These are phyloP conservation scores for Candida yuanshanica DNA, from an alignment of 805 yeast species.

Conservation along the genomic window DNA sequence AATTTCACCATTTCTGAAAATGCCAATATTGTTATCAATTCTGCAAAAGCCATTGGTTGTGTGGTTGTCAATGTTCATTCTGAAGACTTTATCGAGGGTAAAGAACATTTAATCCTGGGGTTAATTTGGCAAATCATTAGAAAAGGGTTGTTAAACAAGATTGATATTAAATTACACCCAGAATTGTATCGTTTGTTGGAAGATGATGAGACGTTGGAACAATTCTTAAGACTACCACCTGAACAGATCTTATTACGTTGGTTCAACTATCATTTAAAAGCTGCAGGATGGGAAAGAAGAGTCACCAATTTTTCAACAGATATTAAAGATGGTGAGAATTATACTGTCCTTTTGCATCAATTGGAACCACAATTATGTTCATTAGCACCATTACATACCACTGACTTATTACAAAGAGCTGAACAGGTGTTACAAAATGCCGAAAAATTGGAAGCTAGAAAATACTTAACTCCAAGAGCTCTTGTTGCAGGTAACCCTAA, in stretches of 20 bases:
- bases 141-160: constrained; percentile 89
- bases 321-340: constrained; percentile 92
- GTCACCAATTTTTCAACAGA: constrained; percentile 84
- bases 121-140: constrained; percentile 96
- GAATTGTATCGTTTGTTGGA: constrained; percentile 91
- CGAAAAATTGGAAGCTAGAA: constrained; percentile 86
- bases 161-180: constrained; percentile 94
- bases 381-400: constrained; percentile 71
- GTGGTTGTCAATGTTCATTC: constrained; percentile 96
- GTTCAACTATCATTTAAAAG: constrained; percentile 94
- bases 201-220: constrained; percentile 96
- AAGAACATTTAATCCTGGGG: constrained; percentile 86
- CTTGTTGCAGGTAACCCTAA: constrained; percentile 95
- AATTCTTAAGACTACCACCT: constrained; percentile 93
- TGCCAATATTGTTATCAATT: constrained; percentile 95
- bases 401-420: constrained; percentile 74
- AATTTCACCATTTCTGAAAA: constrained; percentile 95
- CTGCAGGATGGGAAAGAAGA: constrained; percentile 83
- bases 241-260: constrained; percentile 95
- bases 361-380: constrained; percentile 82
- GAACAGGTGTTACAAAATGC: constrained; percentile 83
- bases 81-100: constrained; percentile 91
- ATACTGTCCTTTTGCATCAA: constrained; percentile 84
- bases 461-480: constrained; percentile 89
- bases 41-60: constrained; percentile 98